Percentiles rank a stretch among this genome's conserved stretches.
Conservation (phyloP, 129 eudicot genomes). For the Flaveria robusta region DNA sequence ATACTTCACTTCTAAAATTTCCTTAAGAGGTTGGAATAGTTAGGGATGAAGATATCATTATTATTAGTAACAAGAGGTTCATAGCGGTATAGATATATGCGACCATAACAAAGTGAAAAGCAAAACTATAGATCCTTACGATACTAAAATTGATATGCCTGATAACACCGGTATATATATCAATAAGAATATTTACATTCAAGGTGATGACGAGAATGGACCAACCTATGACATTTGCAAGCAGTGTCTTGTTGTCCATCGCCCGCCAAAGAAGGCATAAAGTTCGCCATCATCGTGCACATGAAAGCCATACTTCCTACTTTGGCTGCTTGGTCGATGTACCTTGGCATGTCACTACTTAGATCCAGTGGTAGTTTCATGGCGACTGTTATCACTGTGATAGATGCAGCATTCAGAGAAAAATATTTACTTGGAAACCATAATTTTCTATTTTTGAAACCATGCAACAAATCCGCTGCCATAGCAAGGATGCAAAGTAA, state of each 20-base stretch:
- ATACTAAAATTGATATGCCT: too few relatives aligned
- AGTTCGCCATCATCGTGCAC: constrained; percentile 34
- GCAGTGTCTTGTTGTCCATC: constrained; percentile 29
- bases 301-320: constrained; percentile 28
- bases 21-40: constrained; percentile 25
- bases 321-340: constrained; percentile 26
- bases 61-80: constrained; percentile 19
- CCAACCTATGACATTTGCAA: constrained; percentile 32
- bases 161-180: constrained; percentile 25
- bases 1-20: constrained; percentile 29
- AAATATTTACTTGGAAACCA: constrained; percentile 46
- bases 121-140: neutral
- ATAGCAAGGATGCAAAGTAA: constrained; percentile 36
- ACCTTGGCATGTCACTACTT: constrained; percentile 9
- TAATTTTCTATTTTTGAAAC: neutral
- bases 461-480: constrained; percentile 7
- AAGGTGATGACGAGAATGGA: constrained; percentile 10
- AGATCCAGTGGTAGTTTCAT: constrained; percentile 47
- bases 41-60: constrained; percentile 29
- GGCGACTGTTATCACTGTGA: constrained; percentile 37
- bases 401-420: constrained; percentile 43
- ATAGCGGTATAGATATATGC: neutral
- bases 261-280: constrained; percentile 40
- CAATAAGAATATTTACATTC: constrained; percentile 23
- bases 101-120: neutral